Base-by-base conservation (phyloP, 257 asterid genomes). In the Leonotis leonurus region DNA sequence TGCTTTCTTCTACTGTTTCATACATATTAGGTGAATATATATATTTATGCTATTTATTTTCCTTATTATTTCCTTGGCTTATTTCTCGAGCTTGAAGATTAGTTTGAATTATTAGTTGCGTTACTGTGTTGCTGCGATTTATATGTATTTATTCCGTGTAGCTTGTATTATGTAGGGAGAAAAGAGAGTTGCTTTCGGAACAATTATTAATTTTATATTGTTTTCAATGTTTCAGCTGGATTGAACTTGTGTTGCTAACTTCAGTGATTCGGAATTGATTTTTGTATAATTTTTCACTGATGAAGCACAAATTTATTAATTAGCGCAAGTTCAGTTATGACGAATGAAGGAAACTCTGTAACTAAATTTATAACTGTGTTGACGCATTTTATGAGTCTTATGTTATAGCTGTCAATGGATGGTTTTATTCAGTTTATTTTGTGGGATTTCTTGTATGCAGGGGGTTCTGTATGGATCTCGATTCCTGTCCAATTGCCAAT, bases 381-480 rank as follows among this genome's bases (percentile, higher is more conserved):
- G 45, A 36, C 36, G 16, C 13, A 56, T 36, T 56, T 66, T 55
- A 46, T 44, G 56, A 74, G 22, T 58, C 40, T 30, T 17, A 16
- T 22, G 8, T 53, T 21, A 18, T 20, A 16, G 71, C 62, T 39
- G 30, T 40, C 26, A 13, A 17, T 12, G 46, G 60, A 49, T 43
- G 52, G 24, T 44, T 54, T 24, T 62, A n/a, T 29, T 72, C 60
- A 74, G 50, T 53, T 46, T 2, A 6, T 54, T 6, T 30, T 60
- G 51, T 48, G 21, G 16, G 41, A 27, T 64, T 46, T 46, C 44
- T 57, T 26, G 26, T 68, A 52, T 65, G 64, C 69, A 72, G 81
- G 52, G 81, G 64, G n/a, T n/a, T 52, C 63, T 53, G 26, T 54
- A 82, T 82, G 88, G 79, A 68, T 71, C 64, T 64, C 2, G 68